phyloP scores from a whole-genome alignment of 169 alveolate genomes.

The Plasmodium ovale region DNA sequence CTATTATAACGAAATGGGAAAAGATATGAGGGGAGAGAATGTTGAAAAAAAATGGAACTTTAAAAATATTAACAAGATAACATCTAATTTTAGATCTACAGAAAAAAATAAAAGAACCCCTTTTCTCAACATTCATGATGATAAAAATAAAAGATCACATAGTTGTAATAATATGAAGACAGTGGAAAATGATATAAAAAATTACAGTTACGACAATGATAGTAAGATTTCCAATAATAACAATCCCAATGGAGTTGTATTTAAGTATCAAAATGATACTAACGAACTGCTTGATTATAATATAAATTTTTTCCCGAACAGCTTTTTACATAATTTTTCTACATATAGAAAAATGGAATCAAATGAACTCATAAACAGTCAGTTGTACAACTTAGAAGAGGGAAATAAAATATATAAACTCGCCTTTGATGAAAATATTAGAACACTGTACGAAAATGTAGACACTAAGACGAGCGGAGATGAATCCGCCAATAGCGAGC shows the following conservation, averaged over 20 bases:
- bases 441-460: slow-evolving; percentile 16
- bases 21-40: slow-evolving; percentile 2
- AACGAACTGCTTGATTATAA: slow-evolving; percentile 9
- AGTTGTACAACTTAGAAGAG: slow-evolving; percentile 35
- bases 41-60: slow-evolving; percentile 13
- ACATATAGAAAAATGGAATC: neutral
- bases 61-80: slow-evolving; percentile 35
- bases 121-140: neutral
- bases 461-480: slow-evolving; percentile 55
- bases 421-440: slow-evolving; percentile 26
- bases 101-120: slow-evolving; percentile 17
- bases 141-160: slow-evolving; percentile 7
- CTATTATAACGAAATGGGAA: slow-evolving; percentile 2
- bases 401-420: slow-evolving; percentile 4
- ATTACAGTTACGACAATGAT: slow-evolving; percentile 3
- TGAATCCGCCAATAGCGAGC: slow-evolving; percentile 58
- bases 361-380: neutral
- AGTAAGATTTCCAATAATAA: neutral
- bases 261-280: slow-evolving; percentile 16
- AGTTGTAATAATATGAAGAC: slow-evolving; percentile 8
- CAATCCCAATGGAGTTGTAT: slow-evolving; percentile 11
- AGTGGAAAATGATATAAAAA: neutral
- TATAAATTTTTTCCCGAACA: neutral
- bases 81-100: neutral
- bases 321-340: neutral